Conservation (phyloP, 805 yeast genomes). For the Wickerhamomyces hampshirensis region DNA sequence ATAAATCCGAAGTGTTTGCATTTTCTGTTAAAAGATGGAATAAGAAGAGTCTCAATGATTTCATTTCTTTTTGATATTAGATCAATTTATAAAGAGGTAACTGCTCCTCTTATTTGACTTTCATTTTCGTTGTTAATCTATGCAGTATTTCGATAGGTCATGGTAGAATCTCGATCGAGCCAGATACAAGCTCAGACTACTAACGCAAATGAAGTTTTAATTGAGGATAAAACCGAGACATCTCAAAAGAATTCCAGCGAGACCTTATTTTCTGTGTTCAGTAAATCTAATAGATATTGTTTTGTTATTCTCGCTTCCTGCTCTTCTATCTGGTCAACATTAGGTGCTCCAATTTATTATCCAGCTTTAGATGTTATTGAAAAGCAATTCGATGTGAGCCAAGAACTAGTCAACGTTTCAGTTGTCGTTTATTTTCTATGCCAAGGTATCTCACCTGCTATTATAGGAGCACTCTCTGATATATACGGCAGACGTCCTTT, state of each 20-base stretch:
- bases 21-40: neutral
- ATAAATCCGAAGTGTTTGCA: neutral
- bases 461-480: slow-evolving; percentile 71
- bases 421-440: slow-evolving; percentile 71
- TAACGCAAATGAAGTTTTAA: too few species aligned
- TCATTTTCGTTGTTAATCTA: too few species aligned
- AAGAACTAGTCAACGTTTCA: slow-evolving; percentile 59
- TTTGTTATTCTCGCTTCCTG: slow-evolving; percentile 38
- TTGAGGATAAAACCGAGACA: too few species aligned
- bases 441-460: slow-evolving; percentile 74
- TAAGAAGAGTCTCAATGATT: too few species aligned
- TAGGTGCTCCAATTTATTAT: slow-evolving; percentile 74
- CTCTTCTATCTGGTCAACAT: slow-evolving; percentile 61
- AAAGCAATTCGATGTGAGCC: slow-evolving; percentile 46
- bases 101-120: too few species aligned
- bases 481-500: slow-evolving; percentile 68
- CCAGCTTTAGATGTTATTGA: slow-evolving; percentile 66
- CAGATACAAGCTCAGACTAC: too few species aligned
- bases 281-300: slow-evolving; percentile 33
- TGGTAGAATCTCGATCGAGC: too few species aligned
- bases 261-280: slow-evolving; percentile 41
- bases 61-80: too few species aligned
- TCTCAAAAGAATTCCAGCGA: too few species aligned
- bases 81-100: too few species aligned
- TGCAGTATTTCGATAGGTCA: too few species aligned